Conservation (phyloP, 2,329 filamentous ascomycete species). For the Aspergillus fructus region DNA sequence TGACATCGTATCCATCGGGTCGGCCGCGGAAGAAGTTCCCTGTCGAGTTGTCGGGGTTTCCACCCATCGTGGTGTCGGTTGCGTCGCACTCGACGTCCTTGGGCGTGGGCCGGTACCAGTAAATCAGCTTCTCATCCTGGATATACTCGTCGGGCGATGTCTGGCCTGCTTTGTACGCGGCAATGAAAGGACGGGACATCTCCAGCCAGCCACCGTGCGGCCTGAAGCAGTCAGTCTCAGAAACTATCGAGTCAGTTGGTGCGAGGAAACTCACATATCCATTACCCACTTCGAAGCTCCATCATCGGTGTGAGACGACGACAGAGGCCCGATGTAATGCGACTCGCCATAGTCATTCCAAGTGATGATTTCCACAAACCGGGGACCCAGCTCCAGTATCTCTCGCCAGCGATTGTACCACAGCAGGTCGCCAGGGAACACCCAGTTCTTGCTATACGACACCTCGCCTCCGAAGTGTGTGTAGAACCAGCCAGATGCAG, state of each 20-base stretch:
- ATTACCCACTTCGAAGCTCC: conserved; percentile 51
- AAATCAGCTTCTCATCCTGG: conserved; percentile 51
- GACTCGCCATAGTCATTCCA: conserved; percentile 58
- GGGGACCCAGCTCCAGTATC: conserved; percentile 46
- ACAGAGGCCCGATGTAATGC: conserved; percentile 54
- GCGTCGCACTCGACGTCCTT: conserved; percentile 50
- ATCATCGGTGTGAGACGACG: conserved; percentile 39
- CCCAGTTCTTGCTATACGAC: conserved; percentile 54
- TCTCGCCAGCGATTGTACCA: conserved; percentile 47
- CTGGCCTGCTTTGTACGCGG: conserved; percentile 52
- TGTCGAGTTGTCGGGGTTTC: conserved; percentile 44
- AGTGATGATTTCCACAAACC: conserved; percentile 50
- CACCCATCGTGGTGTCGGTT: conserved; percentile 51
- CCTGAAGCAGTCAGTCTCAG: conserved; percentile 25
- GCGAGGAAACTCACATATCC: conserved; percentile 42
- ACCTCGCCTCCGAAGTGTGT: conserved; percentile 50
- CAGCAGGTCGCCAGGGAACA: conserved; percentile 46
- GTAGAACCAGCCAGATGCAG: conserved; percentile 53
- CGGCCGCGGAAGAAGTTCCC: conserved; percentile 55
- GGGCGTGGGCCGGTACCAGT: conserved; percentile 57
- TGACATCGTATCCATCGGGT: conserved; percentile 51
- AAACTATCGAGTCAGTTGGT: neutral
- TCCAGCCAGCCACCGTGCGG: conserved; percentile 56
- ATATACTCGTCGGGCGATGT: conserved; percentile 39
- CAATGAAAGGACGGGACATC: conserved; percentile 54